A percentile compares a stretch with the other conserved stretches of the same genome.
Conservation (phyloP, 1,284 basidiomycete genomes). For the Cutaneotrichosporon mucoides region DNA sequence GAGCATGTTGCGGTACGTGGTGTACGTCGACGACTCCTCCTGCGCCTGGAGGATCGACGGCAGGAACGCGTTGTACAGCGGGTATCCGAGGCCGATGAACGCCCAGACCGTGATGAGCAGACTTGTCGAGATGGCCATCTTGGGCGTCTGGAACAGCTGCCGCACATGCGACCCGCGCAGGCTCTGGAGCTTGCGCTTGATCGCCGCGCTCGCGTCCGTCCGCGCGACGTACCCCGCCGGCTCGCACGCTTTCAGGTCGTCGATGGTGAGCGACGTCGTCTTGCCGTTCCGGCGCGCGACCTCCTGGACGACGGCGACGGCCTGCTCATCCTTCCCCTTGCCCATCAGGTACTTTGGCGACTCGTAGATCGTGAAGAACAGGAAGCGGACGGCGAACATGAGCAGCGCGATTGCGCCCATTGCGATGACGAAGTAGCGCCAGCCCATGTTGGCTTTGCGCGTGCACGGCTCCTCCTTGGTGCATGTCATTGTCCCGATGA, state of each 20-base stretch:
- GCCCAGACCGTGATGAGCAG: conserved; percentile 59
- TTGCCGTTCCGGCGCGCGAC: conserved; percentile 57
- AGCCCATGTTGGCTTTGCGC: conserved; percentile 33
- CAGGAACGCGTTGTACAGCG: conserved; percentile 54
- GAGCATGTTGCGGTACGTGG: conserved; percentile 56
- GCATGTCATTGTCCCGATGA: too few species aligned
- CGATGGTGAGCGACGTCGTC: conserved; percentile 53
- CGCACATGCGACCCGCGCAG: conserved; percentile 54
- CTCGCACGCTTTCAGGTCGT: conserved; percentile 50
- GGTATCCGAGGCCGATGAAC: conserved; percentile 61
- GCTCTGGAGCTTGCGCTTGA: conserved; percentile 42
- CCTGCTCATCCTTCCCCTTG: conserved; percentile 59
- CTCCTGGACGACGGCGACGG: conserved; percentile 52
- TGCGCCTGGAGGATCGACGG: conserved; percentile 51
- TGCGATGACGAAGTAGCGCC: conserved; percentile 55
- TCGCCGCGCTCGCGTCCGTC: conserved; percentile 20
- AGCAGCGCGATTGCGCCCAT: conserved; percentile 55
- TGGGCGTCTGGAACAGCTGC: conserved; percentile 56
- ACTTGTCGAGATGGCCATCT: conserved; percentile 55
- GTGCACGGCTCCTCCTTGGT: conserved; percentile 14
- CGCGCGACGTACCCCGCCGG: conserved; percentile 18
- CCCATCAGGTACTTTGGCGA: conserved; percentile 54
- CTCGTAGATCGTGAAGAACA: conserved; percentile 54
- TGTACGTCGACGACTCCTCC: conserved; percentile 28
- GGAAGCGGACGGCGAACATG: conserved; percentile 41